Evolutionary conservation across 306 rosid species (phyloP).

Genomic region (Trifolium pratense): DNA sequence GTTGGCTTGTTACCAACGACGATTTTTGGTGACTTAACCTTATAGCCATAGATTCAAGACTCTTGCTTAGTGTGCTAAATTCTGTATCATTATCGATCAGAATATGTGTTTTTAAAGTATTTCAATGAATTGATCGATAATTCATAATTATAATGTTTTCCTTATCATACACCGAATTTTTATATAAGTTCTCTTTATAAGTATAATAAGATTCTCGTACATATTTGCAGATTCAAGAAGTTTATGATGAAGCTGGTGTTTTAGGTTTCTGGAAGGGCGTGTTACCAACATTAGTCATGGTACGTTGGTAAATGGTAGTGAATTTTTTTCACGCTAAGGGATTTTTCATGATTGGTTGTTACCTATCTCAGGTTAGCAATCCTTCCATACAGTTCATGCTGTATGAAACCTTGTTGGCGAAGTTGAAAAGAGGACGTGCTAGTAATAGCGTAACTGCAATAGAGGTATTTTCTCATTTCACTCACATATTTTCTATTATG

Average conservation of each 20-base stretch:
- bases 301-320: constrained; percentile 49
- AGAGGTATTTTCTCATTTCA: constrained; percentile 63
- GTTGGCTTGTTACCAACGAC: not conserved
- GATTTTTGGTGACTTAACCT: constrained; percentile 18
- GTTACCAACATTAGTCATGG: constrained; percentile 89
- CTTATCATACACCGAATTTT: not conserved
- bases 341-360: constrained; percentile 49
- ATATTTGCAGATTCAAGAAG: constrained; percentile 74
- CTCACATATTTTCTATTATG: not conserved
- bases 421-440: constrained; percentile 68
- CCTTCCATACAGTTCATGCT: constrained; percentile 98
- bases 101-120: constrained; percentile 10
- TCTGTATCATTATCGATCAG: constrained; percentile 1
- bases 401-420: constrained; percentile 81
- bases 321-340: constrained; percentile 38
- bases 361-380: constrained; percentile 81
- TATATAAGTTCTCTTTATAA: not conserved
- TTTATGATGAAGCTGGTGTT: constrained; percentile 80
- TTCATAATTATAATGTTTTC: not conserved
- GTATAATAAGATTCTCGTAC: not conserved
- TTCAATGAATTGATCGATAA: constrained; percentile 14
- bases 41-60: not conserved
- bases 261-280: constrained; percentile 95
- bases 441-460: constrained; percentile 65
- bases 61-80: constrained; percentile 4